Base-by-base conservation (phyloP, 495 filamentous ascomycete genomes). In the Penicillium tannophilum region DNA sequence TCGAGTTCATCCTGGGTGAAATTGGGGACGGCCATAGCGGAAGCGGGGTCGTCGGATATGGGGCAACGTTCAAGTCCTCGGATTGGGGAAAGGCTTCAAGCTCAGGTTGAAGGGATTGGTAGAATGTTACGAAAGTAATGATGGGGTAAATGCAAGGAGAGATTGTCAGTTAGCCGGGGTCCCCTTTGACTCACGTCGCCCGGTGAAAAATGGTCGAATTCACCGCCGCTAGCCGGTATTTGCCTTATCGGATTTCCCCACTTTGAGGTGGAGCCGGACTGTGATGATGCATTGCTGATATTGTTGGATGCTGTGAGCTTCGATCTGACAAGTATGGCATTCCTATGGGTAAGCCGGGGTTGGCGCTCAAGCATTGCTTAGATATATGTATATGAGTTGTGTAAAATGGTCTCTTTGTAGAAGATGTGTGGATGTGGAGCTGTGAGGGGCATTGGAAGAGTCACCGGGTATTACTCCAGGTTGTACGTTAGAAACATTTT, bases 1-100 rank as follows among this genome's bases (percentile, higher is more conserved):
- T 85, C 80, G 4, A 89, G 75, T 26, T 84, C 75, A 56, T 71
- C 63, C 61, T 71, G 72, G 31, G 63, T 61, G 56, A 77, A 43
- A 17, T 55, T 46, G 61, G 46, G 57, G 23, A 44, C 47, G 11
- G 62, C 33, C 67, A 70, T 70, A 49, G 47, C 47, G 59, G 44
- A 24, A 31, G 45, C n/a, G 31, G 57, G 23, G 26, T n/a, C 31
- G 36, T 11, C 26, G 30, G n/a, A 50, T 16, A 31, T 33, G 24
- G 26, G n/a, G 10, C 47, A 24, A n/a, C 7, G 24, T 24, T 26
- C 19, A 30, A 45, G 19, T 26, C 54, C 41, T 19, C 19, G 36
- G 11, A n/a, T 41, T 12, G n/a, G 17, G 23, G 14, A 41, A 26
- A 8, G 39, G 30, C 2, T 30, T 17, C 30, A 20, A 30, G 11